Conservation (phyloP, 768 basidiomycete genomes). For the Pisolithus orientalis region DNA sequence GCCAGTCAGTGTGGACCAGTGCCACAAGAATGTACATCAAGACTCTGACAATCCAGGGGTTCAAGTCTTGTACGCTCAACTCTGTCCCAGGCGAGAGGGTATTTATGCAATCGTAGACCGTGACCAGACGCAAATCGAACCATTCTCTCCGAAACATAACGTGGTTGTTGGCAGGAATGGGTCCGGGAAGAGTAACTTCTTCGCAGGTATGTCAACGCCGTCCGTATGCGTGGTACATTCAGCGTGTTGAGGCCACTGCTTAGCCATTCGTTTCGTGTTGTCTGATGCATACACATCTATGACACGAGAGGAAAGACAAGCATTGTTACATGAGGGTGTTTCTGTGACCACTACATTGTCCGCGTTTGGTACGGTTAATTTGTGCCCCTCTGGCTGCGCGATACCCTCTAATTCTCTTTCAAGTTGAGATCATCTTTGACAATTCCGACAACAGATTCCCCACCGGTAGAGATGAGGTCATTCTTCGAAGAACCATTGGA, state of each 20-base stretch:
- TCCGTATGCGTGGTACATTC: neutral
- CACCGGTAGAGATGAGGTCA: constrained; percentile 81
- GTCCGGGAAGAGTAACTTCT: constrained; percentile 98
- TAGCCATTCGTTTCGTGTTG: constrained; percentile 94
- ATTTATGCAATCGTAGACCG: constrained; percentile 44
- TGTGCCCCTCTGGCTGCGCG: neutral
- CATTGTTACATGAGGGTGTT: constrained; percentile 91
- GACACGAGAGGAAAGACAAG: constrained; percentile 86
- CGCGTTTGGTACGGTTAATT: constrained; percentile 64
- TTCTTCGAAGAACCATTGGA: constrained; percentile 90
- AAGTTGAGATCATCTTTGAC: constrained; percentile 93
- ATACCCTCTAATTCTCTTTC: neutral
- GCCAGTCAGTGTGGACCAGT: neutral
- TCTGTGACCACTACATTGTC: constrained; percentile 84
- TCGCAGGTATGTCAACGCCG: constrained; percentile 58
- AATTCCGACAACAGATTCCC: constrained; percentile 93
- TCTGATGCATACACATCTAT: constrained; percentile 97
- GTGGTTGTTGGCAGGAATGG: constrained; percentile 98
- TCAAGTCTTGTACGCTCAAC: constrained; percentile 84
- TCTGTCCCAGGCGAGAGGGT: neutral
- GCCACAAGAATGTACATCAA: constrained; percentile 65
- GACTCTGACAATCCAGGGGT: constrained; percentile 87
- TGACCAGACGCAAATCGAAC: constrained; percentile 89
- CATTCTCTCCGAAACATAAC: constrained; percentile 90
- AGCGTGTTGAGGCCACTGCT: neutral